phyloP scores from a whole-genome alignment of 116 monocot genomes.

The Cymodocea nodosa region DNA sequence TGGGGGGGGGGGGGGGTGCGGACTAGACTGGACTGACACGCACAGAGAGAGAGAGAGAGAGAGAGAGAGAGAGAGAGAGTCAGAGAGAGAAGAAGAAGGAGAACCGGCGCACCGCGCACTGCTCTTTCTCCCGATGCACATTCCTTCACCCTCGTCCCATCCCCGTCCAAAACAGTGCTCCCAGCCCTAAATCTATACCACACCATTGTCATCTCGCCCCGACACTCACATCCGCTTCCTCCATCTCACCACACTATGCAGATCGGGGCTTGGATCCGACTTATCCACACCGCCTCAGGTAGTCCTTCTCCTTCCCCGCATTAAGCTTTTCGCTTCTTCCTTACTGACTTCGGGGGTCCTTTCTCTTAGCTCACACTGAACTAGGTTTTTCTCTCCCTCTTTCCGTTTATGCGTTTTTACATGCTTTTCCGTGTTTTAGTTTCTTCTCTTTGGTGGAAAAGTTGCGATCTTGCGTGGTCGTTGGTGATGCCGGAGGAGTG shows the following conservation, averaged over 20 bases:
- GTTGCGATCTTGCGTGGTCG: no score
- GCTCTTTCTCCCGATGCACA: slow-evolving; percentile 3
- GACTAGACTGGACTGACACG: no score
- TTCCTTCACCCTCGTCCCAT: neutral
- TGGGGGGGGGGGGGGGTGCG: no score
- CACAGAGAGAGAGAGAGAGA: neutral
- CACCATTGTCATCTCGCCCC: neutral
- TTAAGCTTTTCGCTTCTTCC: neutral
- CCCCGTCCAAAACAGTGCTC: neutral
- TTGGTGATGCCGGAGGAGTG: no score
- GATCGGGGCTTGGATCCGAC: slow-evolving; percentile 1
- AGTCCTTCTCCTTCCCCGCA: neutral
- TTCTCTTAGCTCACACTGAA: no score
- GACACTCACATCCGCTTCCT: neutral
- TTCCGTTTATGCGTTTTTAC: no score
- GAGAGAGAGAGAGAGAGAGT: neutral
- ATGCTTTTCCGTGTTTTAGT: neutral
- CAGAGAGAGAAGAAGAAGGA: neutral
- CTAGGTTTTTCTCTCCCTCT: no score
- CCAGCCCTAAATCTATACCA: slow-evolving; percentile 3
- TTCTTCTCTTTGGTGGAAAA: neutral
- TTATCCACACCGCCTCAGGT: neutral
- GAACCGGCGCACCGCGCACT: neutral
- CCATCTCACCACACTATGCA: neutral
- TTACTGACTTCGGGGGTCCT: no score